These are phyloP conservation scores for Curvularia lunata DNA, from an alignment of 2,329 filamentous ascomycete genomes.

Conservation along the genomic window DNA sequence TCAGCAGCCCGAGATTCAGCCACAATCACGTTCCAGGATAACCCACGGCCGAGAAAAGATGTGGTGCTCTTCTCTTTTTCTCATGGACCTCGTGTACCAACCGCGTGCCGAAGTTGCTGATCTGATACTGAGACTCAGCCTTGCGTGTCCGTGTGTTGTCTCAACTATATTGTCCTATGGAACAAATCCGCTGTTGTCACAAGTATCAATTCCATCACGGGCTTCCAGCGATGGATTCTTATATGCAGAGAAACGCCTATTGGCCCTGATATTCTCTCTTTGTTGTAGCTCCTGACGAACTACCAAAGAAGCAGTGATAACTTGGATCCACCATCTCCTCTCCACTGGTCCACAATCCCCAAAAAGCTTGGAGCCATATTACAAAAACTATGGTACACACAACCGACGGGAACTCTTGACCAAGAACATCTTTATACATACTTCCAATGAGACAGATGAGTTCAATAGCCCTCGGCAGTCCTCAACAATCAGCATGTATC, in stretches of 20 bases:
- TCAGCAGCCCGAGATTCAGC: not conserved
- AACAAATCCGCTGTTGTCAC: not conserved
- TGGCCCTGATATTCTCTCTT: not conserved
- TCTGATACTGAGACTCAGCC: not conserved
- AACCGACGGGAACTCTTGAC: not conserved
- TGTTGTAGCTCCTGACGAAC: not conserved
- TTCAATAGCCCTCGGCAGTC: not conserved
- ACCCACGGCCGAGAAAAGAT: not conserved
- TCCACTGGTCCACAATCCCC: too few species aligned
- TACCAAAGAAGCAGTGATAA: too few species aligned
- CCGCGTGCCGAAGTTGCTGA: not conserved
- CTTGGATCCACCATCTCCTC: not conserved
- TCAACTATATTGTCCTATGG: not conserved
- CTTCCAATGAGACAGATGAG: not conserved
- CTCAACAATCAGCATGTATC: not conserved
- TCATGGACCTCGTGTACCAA: not conserved
- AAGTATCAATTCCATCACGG: not conserved
- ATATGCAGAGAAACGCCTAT: not conserved
- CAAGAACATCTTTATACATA: not conserved
- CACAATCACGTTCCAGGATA: not conserved
- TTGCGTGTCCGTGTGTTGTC: not conserved
- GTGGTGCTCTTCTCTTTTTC: not conserved
- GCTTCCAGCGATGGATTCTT: not conserved
- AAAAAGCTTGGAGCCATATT: not conserved
- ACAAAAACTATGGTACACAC: not conserved